Conservation (phyloP, 2,329 filamentous ascomycete species). For the Didymella arachidicola region DNA sequence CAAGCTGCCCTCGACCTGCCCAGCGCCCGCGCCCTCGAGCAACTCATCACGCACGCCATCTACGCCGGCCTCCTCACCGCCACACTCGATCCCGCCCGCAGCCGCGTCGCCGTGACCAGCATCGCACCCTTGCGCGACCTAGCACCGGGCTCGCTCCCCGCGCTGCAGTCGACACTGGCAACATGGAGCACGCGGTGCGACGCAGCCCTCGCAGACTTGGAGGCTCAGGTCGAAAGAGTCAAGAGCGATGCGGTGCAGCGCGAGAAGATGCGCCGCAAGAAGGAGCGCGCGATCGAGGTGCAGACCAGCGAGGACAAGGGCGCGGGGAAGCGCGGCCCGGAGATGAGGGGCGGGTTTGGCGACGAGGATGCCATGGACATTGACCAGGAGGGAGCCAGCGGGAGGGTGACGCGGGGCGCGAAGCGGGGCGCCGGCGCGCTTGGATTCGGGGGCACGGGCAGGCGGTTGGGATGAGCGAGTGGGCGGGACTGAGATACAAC, state of each 20-base stretch:
- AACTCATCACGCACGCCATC: slow-evolving; percentile 84
- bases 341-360: slow-evolving; percentile 23
- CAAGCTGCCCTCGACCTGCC: slow-evolving; percentile 71
- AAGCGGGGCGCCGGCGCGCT: slow-evolving; percentile 43
- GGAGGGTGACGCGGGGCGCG: slow-evolving; percentile 34
- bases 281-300: slow-evolving; percentile 50
- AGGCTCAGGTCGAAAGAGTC: slow-evolving; percentile 75
- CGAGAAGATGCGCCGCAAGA: slow-evolving; percentile 54
- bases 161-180: slow-evolving; percentile 72
- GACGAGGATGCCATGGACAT: slow-evolving; percentile 50
- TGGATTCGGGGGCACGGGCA: slow-evolving; percentile 38
- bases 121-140: slow-evolving; percentile 89
- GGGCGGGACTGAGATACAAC: not conserved
- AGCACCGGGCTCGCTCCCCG: slow-evolving; percentile 72
- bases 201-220: slow-evolving; percentile 75
- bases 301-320: slow-evolving; percentile 40
- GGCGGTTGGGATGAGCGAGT: slow-evolving; percentile 32
- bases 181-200: slow-evolving; percentile 83
- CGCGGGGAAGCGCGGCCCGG: slow-evolving; percentile 32
- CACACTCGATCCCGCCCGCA: slow-evolving; percentile 80
- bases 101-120: slow-evolving; percentile 77
- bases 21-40: slow-evolving; percentile 76
- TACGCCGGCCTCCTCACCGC: slow-evolving; percentile 84
- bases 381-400: slow-evolving; percentile 44
- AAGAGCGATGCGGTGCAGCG: slow-evolving; percentile 56